Conservation (phyloP, 1,284 basidiomycete species). For the Irpex sp. region DNA sequence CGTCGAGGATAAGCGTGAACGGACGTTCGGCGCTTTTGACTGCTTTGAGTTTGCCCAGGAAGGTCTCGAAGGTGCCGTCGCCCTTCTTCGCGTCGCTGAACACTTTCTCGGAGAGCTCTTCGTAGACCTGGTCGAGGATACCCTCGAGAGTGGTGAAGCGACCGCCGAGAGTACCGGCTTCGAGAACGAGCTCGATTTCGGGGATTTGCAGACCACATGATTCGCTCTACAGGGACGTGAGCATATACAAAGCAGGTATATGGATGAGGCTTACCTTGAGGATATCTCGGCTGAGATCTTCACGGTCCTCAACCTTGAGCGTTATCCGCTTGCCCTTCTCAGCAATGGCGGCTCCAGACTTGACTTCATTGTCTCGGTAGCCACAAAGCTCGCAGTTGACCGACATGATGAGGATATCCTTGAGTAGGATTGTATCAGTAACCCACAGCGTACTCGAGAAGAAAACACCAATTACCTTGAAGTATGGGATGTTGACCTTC, state of each 20-base stretch:
- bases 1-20: constrained; percentile 93
- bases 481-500: constrained; percentile 96
- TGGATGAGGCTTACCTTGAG: constrained; percentile 63
- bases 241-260: neutral
- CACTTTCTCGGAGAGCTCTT: constrained; percentile 92
- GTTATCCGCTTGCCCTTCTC: constrained; percentile 84
- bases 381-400: constrained; percentile 95
- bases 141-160: constrained; percentile 98
- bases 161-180: constrained; percentile 95
- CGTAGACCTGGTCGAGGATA: constrained; percentile 91
- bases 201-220: constrained; percentile 90
- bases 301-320: constrained; percentile 88
- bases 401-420: constrained; percentile 97
- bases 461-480: constrained; percentile 61
- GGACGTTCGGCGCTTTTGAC: constrained; percentile 74
- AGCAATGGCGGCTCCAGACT: constrained; percentile 89
- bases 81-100: constrained; percentile 67
- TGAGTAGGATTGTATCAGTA: neutral
- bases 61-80: constrained; percentile 62
- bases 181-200: constrained; percentile 91
- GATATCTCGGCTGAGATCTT: constrained; percentile 93
- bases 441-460: neutral
- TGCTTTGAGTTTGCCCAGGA: constrained; percentile 79
- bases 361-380: constrained; percentile 97
- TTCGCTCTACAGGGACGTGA: constrained; percentile 61